These are phyloP conservation scores for Aristolochia californica DNA, from an alignment of 164 flowering plant genomes.

Conservation along the genomic window DNA sequence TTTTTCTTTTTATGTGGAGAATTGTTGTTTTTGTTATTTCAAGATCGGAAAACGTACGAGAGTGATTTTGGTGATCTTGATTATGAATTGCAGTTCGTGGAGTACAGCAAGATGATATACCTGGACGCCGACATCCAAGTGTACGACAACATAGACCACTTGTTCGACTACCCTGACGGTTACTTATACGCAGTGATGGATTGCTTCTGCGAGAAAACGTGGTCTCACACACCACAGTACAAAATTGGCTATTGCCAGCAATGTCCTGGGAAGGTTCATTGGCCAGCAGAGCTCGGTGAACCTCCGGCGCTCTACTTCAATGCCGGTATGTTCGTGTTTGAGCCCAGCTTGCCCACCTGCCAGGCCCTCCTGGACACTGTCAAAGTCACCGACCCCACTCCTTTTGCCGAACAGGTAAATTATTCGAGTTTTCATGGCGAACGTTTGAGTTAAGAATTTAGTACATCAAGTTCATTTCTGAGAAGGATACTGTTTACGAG, in stretches of 20 bases:
- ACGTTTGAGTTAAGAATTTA: too few relatives aligned
- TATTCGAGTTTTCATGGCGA: too few relatives aligned
- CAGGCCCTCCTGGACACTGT: slow-evolving; percentile 32
- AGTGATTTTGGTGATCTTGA: background rate
- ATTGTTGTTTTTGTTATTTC: too few relatives aligned
- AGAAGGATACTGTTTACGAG: too few relatives aligned
- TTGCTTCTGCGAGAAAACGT: slow-evolving; percentile 70
- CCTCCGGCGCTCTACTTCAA: slow-evolving; percentile 62
- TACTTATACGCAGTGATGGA: slow-evolving; percentile 64
- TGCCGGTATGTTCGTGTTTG: slow-evolving; percentile 63
- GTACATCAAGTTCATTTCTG: too few relatives aligned
- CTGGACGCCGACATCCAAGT: slow-evolving; percentile 80
- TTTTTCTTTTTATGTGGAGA: too few relatives aligned
- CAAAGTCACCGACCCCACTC: slow-evolving; percentile 36
- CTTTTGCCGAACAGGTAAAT: slow-evolving; percentile 69
- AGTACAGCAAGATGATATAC: slow-evolving; percentile 71
- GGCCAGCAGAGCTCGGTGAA: slow-evolving; percentile 39
- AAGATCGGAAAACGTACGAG: too few relatives aligned
- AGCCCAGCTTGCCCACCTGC: slow-evolving; percentile 46
- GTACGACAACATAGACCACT: slow-evolving; percentile 58
- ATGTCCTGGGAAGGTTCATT: slow-evolving; percentile 47
- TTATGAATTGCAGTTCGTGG: slow-evolving; percentile 43
- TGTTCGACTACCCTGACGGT: slow-evolving; percentile 48
- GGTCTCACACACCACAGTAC: slow-evolving; percentile 51
- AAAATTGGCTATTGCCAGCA: slow-evolving; percentile 76